Evolutionary conservation across 805 yeast genomes (phyloP), one percentile per base, ranked within the genome.

Genomic region (Saturnispora saitoi): DNA sequence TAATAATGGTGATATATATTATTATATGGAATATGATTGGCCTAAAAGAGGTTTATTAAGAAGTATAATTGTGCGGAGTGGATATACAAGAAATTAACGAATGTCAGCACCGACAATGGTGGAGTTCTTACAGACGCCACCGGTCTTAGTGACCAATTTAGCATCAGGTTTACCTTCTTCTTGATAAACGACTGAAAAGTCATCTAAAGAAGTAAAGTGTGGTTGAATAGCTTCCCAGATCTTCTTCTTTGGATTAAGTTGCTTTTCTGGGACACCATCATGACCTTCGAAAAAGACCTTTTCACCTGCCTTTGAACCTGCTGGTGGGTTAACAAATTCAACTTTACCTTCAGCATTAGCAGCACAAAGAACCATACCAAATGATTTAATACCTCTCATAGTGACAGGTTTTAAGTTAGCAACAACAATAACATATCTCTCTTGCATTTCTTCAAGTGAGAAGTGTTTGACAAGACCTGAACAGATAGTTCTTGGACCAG

Each of bases 401-500:
- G 82, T 83, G 38, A 90, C 99, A 17, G 99, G 99, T 73, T 93
- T 93, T 70, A 93, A 78, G 75, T 95, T 95, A 59, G 97, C 96
- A 60, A 93, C 89, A 49, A 84, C 83, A 42, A 93, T 84, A 45
- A 91, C 95, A 60, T 77, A 78, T 67, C 98, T 83, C 68, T 87
- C 79, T 77, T 93, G 99, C 96, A 93, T 84, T 39, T 85, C 95
- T 71, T 93, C 98, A 55, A 95, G 67, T 37, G 95, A 82, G 64
- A 86, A 76, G 70, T 86, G 81, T 58, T 87, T 87, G 54, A 89
- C 97, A 61, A 93, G 76, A 58, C 99, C 99, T 11, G 96, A 87
- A 73, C 99, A 93, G 49, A 93, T 95, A 29, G 98, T 93, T 75
- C 99, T 81, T 63, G 99, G 99, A 51, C 95, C 95, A 65, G 87